A percentile compares a stretch with the other conserved stretches of the same genome.
These are phyloP conservation scores for Volvox carteri DNA, from an alignment of 163 green algal species.

Conservation along the genomic window DNA sequence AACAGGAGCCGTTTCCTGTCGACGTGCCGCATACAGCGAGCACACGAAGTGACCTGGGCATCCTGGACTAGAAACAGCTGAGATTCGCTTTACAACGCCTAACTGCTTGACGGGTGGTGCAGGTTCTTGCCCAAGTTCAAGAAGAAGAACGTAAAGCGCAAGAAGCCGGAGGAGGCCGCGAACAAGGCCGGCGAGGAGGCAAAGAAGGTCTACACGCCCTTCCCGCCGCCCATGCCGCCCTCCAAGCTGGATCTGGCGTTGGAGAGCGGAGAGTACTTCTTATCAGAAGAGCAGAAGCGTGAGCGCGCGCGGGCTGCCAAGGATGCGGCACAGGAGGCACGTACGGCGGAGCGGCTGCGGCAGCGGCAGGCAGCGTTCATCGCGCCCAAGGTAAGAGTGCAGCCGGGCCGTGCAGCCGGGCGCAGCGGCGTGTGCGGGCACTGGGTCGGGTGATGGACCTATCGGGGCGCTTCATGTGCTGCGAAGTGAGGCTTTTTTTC, in stretches of 20 bases:
- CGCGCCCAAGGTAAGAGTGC: constrained; percentile 80
- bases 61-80: too few species aligned
- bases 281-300: constrained; percentile 87
- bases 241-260: constrained; percentile 95
- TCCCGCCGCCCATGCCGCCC: constrained; percentile 93
- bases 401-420: not conserved
- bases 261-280: constrained; percentile 97
- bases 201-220: constrained; percentile 93
- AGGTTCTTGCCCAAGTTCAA: constrained; percentile 99
- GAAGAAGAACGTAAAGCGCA: constrained; percentile 98
- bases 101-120: too few species aligned
- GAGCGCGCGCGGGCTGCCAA: constrained; percentile 70
- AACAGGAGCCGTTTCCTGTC: too few species aligned
- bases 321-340: constrained; percentile 74
- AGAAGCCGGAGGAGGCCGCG: constrained; percentile 79
- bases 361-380: constrained; percentile 89
- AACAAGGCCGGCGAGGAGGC: constrained; percentile 25
- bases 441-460: too few species aligned
- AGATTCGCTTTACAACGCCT: too few species aligned
- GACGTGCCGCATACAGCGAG: too few species aligned
- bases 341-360: constrained; percentile 75
- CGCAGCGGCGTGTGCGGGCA: not conserved
- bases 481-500: too few species aligned
- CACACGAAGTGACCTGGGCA: too few species aligned
- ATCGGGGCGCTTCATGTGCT: too few species aligned